Evolutionary conservation across 306 rosid genomes (phyloP).

Genomic region (Quercus mongolica): DNA sequence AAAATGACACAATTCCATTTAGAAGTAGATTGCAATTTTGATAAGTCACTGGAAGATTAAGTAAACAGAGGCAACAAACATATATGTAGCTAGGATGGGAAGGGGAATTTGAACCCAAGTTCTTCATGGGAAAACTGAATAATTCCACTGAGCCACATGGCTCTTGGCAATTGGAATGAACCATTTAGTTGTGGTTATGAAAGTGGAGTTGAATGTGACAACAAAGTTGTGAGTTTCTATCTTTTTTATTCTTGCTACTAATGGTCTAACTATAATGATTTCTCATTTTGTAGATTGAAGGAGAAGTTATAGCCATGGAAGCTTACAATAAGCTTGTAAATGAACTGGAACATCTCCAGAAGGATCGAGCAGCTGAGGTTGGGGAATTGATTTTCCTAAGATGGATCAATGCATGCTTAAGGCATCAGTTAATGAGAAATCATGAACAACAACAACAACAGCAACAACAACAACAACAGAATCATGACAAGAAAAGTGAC

Average conservation of each 20-base stretch:
- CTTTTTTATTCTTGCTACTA: background rate
- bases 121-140: no score
- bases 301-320: conserved; percentile 32
- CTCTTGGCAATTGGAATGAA: background rate
- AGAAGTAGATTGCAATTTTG: no score
- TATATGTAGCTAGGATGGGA: no score
- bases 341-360: conserved; percentile 47
- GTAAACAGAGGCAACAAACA: no score
- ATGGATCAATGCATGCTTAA: conserved; percentile 52
- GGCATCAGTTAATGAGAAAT: conserved; percentile 37
- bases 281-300: conserved; percentile 37
- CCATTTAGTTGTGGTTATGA: background rate
- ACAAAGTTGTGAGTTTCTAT: background rate
- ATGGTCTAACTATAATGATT: background rate
- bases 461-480: conserved; percentile 22
- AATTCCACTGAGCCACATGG: no score
- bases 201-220: background rate
- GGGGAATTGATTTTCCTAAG: conserved; percentile 40
- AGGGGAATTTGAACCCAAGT: no score
- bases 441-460: conserved; percentile 27
- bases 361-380: conserved; percentile 33
- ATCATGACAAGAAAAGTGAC: conserved; percentile 11
- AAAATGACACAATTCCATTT: no score
- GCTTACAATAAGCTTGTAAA: conserved; percentile 33
- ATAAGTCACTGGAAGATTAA: no score